Evolutionary conservation across 2,329 filamentous ascomycete genomes (phyloP), one percentile per base, ranked within the genome.

Genomic region (Nemania serpens): DNA sequence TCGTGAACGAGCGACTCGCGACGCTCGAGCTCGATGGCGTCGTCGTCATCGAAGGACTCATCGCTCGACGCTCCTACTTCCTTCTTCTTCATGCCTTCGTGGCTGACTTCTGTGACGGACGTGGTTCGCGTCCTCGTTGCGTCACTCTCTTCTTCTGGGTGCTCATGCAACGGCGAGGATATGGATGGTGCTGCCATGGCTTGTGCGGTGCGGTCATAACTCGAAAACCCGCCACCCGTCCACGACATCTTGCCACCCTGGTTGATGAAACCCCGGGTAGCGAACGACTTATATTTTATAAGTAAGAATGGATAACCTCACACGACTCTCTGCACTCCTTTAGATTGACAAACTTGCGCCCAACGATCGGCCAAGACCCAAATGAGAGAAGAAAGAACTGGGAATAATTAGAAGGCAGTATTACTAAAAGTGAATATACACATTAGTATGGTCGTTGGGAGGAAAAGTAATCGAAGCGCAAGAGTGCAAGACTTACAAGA

Each of bases 1-100:
- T 78, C 76, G 66, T 85, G 82, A 18, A 87, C 83, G 25, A 82
- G 73, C 9, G 80, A 83, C 57, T 78, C 75, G 63, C 84, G 64
- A n/a, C 64, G 61, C 55, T 59, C 59, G n/a, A 57, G 15, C 50
- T 66, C 64, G 37, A 62, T 55, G 11, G 55, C 62, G 1, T 66
- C 69, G 15, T 70, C 65, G 15, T 70, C 65, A 7, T 68, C 66
- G 18, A 54, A 52, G 20, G 53, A 65, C 10, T 56, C 51, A 22
- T 64, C 67, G 43, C 63, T 62, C 12, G 60, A 57, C 33, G 49
- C 55, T 20, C 34, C 6, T 2, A 48, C 37, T 17, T 48, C 59
- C 42, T 64, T 66, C 41, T 73, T 68, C 25, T 73, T 70, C 42
- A 73, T 69, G 58, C 69, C 51, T 2, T 54, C 58, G 17, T 48